Evolutionary conservation across 2,329 filamentous ascomycete genomes (phyloP), one percentile per base, ranked within the genome.

Genomic region (Calonectria leucothoes): DNA sequence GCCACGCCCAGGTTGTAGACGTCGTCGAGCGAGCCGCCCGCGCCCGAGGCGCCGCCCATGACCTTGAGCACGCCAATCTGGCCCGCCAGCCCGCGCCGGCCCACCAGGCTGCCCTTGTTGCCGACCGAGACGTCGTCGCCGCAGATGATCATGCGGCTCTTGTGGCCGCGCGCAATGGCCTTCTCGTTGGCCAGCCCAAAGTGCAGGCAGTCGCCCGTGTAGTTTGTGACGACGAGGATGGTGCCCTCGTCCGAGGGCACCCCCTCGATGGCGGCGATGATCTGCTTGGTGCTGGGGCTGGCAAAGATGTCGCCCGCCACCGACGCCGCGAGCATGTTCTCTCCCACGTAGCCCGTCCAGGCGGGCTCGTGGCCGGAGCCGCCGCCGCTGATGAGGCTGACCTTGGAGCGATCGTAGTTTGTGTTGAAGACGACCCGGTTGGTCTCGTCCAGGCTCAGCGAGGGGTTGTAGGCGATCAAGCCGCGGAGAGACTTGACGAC

Each of bases 241-340:
- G 94, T 92, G 8, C 94, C 94, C 71, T 77, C 72, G 20, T 76
- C 67, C 2, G 88, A 89, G 42, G 91, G 89, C 0, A 94, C 90
- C 64, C 91, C 87, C 77, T 91, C 87, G 23, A 94, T 90, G 65
- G 91, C 93, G 78, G 89, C 86, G 59, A 92, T 87, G 69, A 95
- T 90, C 81, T 95, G 93, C 81, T 94, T 92, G 0, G 93, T 92
- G n/a, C 89, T 91, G 0, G 94, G 94, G 2, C 91, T 93, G 1
- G 93, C 93, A 80, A 95, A 95, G 77, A 95, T 94, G 0, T 93
- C 93, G 11, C 94, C 94, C 4, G 93, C 92, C 0, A 94, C 93
- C 1, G 92, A 91, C 27, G 91, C 94, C 33, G 92, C 90, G 6
- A 95, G 87, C 27, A 94, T 85, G 51, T 93, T 93, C 35, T 88